Conservation (phyloP, 2,329 filamentous ascomycete species). For the Phaeosphaeria sp. region DNA sequence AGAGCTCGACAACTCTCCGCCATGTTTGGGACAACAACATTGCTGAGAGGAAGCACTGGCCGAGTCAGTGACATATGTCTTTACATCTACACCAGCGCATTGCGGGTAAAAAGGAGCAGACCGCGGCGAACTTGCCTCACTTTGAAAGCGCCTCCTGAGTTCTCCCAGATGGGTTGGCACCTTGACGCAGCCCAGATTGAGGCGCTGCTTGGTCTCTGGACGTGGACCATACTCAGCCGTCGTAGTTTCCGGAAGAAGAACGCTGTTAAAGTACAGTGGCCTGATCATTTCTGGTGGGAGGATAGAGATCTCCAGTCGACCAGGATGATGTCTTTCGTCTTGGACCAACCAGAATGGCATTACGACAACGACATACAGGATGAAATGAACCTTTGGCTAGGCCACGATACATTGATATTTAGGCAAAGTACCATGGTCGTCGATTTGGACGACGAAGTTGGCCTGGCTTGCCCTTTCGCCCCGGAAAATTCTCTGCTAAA, state of each 20-base stretch:
- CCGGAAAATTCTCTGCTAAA: no score
- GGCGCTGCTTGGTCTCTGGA: conserved; percentile 1
- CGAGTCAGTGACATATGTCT: no score
- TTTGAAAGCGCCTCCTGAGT: not conserved
- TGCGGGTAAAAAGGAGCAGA: no score
- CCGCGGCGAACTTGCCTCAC: not conserved
- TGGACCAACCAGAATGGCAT: not conserved
- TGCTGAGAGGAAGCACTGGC: no score
- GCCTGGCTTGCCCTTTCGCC: no score
- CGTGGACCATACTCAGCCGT: not conserved
- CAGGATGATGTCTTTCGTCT: not conserved
- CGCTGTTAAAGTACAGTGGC: no score
- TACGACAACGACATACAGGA: not conserved
- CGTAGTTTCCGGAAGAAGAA: no score
- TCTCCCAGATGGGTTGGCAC: not conserved
- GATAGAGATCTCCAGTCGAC: not conserved
- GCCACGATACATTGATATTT: not conserved
- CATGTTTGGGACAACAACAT: no score
- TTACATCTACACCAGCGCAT: no score
- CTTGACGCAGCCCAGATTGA: conserved; percentile 1
- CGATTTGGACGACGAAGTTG: no score
- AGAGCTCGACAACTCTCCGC: no score
- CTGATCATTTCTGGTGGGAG: no score
- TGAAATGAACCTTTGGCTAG: conserved; percentile 7
- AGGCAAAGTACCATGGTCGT: not conserved